A percentile compares a stretch with the other conserved stretches of the same genome.
These are phyloP conservation scores for Solanum chilense DNA, from an alignment of 257 asterid species.

Conservation along the genomic window DNA sequence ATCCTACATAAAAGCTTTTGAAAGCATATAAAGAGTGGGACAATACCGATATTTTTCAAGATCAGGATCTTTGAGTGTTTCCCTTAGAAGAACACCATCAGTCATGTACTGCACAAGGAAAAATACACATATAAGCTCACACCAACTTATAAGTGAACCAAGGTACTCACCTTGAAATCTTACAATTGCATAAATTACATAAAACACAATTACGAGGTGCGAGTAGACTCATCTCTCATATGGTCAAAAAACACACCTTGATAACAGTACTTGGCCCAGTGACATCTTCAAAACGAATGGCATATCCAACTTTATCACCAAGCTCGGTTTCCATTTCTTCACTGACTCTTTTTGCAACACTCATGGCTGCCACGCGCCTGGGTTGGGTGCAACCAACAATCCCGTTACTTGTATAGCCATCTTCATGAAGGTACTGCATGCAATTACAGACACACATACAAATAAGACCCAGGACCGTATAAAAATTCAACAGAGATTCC, in stretches of 20 bases:
- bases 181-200: not conserved
- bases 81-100: conserved; percentile 95
- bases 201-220: not conserved
- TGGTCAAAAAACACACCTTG: conserved; percentile 36
- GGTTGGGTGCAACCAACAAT: conserved; percentile 97
- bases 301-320: conserved; percentile 89
- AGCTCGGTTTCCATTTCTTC: conserved; percentile 97
- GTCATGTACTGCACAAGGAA: conserved; percentile 72
- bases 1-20: not conserved
- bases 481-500: not conserved
- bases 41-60: conserved; percentile 84
- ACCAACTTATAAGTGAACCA: not conserved
- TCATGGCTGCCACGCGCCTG: conserved; percentile 99
- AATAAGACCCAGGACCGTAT: not conserved
- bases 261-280: conserved; percentile 86
- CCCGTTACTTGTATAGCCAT: conserved; percentile 62
- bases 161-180: not conserved
- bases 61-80: conserved; percentile 90
- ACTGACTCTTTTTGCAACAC: conserved; percentile 97
- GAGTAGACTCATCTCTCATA: not conserved
- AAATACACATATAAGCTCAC: not conserved
- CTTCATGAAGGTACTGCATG: conserved; percentile 88
- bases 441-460: not conserved
- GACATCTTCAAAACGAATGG: conserved; percentile 96
- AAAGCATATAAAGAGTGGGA: not conserved